A percentile compares a stretch with the other conserved stretches of the same genome.
These are phyloP conservation scores for Pyricularia sp. DNA, from an alignment of 2,329 filamentous ascomycete species.

Conservation along the genomic window DNA sequence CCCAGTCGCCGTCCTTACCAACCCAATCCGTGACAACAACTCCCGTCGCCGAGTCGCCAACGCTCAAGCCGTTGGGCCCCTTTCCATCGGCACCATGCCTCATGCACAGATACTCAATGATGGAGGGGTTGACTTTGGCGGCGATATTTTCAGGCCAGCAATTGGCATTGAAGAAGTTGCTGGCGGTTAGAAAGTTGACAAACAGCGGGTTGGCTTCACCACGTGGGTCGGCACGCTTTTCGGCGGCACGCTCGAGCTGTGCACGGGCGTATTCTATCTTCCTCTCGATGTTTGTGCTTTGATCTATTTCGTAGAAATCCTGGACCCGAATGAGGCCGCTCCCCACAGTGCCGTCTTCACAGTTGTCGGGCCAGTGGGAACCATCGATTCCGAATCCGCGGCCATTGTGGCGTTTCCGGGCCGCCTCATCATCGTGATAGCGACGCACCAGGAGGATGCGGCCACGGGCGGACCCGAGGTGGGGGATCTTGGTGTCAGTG, in stretches of 20 bases:
- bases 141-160: slow-evolving; percentile 95
- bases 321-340: slow-evolving; percentile 73
- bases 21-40: slow-evolving; percentile 93
- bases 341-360: slow-evolving; percentile 55
- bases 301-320: slow-evolving; percentile 83
- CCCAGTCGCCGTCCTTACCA: slow-evolving; percentile 77
- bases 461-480: slow-evolving; percentile 64
- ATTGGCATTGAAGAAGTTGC: slow-evolving; percentile 83
- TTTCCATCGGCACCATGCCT: slow-evolving; percentile 39
- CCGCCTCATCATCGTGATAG: slow-evolving; percentile 50
- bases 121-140: slow-evolving; percentile 69
- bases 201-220: slow-evolving; percentile 50
- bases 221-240: slow-evolving; percentile 32
- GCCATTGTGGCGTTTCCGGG: slow-evolving; percentile 36
- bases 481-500: slow-evolving; percentile 63
- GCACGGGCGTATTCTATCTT: slow-evolving; percentile 65
- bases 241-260: slow-evolving; percentile 62
- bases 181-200: slow-evolving; percentile 81
- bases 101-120: slow-evolving; percentile 48
- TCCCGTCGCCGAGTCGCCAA: slow-evolving; percentile 67
- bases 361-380: slow-evolving; percentile 75
- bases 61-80: slow-evolving; percentile 33
- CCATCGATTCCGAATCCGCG: slow-evolving; percentile 47
- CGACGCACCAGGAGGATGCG: slow-evolving; percentile 76
- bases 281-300: slow-evolving; percentile 60